Conservation (phyloP, 2,329 filamentous ascomycete genomes). For the Fusarium kyushuense region DNA sequence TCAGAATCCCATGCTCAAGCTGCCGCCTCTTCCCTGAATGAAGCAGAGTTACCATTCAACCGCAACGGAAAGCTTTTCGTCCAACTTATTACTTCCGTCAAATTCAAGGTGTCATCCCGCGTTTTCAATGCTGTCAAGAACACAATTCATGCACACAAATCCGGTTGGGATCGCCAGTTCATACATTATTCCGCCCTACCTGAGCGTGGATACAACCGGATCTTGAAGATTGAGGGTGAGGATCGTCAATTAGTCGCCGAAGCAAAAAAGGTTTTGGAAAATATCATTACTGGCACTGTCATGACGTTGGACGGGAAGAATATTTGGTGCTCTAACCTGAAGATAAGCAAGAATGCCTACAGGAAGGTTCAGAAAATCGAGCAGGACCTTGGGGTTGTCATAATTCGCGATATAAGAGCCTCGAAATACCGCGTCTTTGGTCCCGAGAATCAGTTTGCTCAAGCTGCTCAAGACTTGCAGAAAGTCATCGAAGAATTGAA, state of each 20-base stretch:
- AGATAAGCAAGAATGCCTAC: neutral
- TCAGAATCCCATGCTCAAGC: slow-evolving; percentile 54
- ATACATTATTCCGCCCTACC: neutral
- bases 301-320: slow-evolving; percentile 18
- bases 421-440: slow-evolving; percentile 25
- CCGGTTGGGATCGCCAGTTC: slow-evolving; percentile 50
- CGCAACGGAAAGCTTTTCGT: slow-evolving; percentile 52
- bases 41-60: slow-evolving; percentile 49
- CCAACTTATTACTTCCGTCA: slow-evolving; percentile 52
- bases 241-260: slow-evolving; percentile 3
- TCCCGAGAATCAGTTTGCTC: neutral
- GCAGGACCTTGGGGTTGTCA: slow-evolving; percentile 8
- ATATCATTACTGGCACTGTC: slow-evolving; percentile 5
- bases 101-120: slow-evolving; percentile 53
- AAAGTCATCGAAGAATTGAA: slow-evolving; percentile 46
- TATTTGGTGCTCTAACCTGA: slow-evolving; percentile 10
- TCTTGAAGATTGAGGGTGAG: slow-evolving; percentile 27
- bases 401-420: slow-evolving; percentile 12
- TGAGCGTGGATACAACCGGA: slow-evolving; percentile 36
- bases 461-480: slow-evolving; percentile 1
- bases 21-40: slow-evolving; percentile 51
- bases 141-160: slow-evolving; percentile 46
- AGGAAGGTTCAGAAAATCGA: slow-evolving; percentile 11
- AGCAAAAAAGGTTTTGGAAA: slow-evolving; percentile 15
- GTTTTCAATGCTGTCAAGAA: slow-evolving; percentile 51